These are phyloP conservation scores for Annona squamosa DNA, from an alignment of 164 flowering plant genomes.

Conservation along the genomic window DNA sequence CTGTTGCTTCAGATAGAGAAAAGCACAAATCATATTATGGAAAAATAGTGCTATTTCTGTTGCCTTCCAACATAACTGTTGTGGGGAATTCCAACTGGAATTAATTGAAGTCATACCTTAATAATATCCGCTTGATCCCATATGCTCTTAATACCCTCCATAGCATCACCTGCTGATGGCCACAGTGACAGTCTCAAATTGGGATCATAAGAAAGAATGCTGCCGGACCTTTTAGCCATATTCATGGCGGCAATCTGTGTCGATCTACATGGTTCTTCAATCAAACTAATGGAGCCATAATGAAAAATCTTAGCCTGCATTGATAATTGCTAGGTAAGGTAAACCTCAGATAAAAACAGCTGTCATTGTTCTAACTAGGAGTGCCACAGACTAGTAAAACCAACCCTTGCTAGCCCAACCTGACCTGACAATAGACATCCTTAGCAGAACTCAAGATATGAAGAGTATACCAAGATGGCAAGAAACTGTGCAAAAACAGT, in stretches of 20 bases:
- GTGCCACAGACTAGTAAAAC: neutral
- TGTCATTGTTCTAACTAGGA: neutral
- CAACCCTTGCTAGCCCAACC: neutral
- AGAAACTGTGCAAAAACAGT: neutral
- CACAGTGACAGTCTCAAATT: slow-evolving; percentile 51
- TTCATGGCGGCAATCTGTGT: slow-evolving; percentile 36
- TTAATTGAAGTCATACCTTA: slow-evolving; percentile 28
- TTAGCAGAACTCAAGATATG: neutral
- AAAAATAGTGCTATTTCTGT: neutral
- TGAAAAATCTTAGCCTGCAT: slow-evolving; percentile 32
- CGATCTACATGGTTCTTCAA: slow-evolving; percentile 34
- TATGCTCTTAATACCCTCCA: slow-evolving; percentile 57
- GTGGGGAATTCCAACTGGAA: neutral
- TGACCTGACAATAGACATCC: neutral
- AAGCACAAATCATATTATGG: neutral
- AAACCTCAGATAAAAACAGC: neutral
- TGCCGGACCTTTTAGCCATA: slow-evolving; percentile 31
- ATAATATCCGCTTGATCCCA: slow-evolving; percentile 71
- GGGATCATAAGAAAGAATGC: slow-evolving; percentile 40
- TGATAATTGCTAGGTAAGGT: neutral
- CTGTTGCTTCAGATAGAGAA: neutral
- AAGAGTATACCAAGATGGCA: neutral
- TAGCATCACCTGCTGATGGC: slow-evolving; percentile 62
- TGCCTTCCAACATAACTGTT: neutral
- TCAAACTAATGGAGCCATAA: slow-evolving; percentile 41